Evolutionary conservation across 306 rosid species (phyloP), one percentile per base, ranked within the genome.

Genomic region (Hippophae gyantsensis): DNA sequence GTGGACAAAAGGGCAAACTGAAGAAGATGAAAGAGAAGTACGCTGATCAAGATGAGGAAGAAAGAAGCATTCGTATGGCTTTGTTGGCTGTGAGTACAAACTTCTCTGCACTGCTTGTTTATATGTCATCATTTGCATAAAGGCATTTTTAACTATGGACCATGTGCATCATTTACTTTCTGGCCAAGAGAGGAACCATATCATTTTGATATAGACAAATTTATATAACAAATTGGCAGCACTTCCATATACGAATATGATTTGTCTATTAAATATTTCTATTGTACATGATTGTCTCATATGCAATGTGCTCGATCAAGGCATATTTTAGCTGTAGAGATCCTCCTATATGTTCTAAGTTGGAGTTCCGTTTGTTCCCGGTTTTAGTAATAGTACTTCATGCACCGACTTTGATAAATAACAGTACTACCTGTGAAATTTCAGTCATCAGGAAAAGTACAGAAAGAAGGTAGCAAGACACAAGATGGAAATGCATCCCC

Each of bases 1-100:
- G 96, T 61, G 99, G 99, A 54, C 93, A 92, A 70, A 84, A 14
- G 86, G 80, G 85, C 23, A 92, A 88, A 68, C 85, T 92, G 61
- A 88, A 84, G 82, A 92, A 92, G 78, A 84, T 92, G 74, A 92
- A 85, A 75, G 99, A 80, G 78, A 92, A 92, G 79, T 92, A 92
- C 61, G 99, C 93, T 10, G 86, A 86, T 68, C 99, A 92, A 69
- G 99, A 92, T 54, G 99, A 92, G 80, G 96, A 88, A 77, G 99
- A 92, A 79, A 86, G 99, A 76, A 75, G 75, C 73, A 85, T 92
- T 51, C 86, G 96, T 42, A 88, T 92, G 99, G 83, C 99, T 56
- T 86, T 92, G 75, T 76, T 92, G 76, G 99, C 99, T 65, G 96
- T 92, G 77, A 88, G 99, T 84, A 67, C 64, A 64, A 51, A 32